Evolutionary conservation across 176 grass and related monocot genomes (phyloP).

Genomic region (Oryza brachyantha): DNA sequence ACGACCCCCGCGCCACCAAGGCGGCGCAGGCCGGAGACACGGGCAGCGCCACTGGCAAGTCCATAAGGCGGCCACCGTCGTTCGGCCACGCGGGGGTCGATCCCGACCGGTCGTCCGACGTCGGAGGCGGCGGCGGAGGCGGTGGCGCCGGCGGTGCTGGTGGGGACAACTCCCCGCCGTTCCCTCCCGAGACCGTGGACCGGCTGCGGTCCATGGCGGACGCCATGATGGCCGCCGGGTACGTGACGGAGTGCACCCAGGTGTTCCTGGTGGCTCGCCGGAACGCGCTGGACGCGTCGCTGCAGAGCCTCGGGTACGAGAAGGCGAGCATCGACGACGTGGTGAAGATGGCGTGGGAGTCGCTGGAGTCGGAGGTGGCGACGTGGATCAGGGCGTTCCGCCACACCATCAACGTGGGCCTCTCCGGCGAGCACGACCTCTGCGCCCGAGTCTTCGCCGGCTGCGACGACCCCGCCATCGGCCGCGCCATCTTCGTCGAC

Average conservation of each 20-base stretch:
- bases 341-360: conserved; percentile 73
- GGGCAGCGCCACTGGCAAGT: conserved; percentile 14
- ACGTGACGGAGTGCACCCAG: conserved; percentile 76
- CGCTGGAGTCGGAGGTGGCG: conserved; percentile 59
- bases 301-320: conserved; percentile 69
- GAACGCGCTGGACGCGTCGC: conserved; percentile 58
- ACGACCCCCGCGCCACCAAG: conserved; percentile 47
- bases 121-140: not conserved
- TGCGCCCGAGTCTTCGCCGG: conserved; percentile 53
- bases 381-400: conserved; percentile 78
- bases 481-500: conserved; percentile 42
- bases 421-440: conserved; percentile 63
- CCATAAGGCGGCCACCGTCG: conserved; percentile 37
- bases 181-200: conserved; percentile 43
- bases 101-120: conserved; percentile 32
- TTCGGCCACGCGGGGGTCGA: conserved; percentile 40
- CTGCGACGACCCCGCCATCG: not conserved
- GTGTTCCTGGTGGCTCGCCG: conserved; percentile 62
- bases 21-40: conserved; percentile 6
- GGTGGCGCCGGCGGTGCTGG: not conserved
- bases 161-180: conserved; percentile 15
- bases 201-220: conserved; percentile 54
- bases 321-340: conserved; percentile 78
- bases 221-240: conserved; percentile 55
- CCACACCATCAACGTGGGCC: conserved; percentile 36